Conservation (phyloP, 139 green algal species). For the Volvox africanus region DNA sequence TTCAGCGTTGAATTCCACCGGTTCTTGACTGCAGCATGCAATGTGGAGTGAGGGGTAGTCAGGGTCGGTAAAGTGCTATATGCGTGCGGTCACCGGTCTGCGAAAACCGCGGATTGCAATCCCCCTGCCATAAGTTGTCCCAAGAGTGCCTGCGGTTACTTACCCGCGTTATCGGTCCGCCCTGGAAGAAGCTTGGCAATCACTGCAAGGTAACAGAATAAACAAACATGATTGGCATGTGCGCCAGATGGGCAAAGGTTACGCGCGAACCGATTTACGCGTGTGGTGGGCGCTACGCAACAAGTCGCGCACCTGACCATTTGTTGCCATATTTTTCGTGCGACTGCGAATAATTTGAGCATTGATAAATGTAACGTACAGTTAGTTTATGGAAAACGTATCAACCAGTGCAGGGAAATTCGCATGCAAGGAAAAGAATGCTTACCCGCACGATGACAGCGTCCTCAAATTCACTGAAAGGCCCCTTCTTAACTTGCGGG, state of each 20-base stretch:
- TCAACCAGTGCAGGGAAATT: no score
- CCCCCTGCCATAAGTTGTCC: no score
- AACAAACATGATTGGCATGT: no score
- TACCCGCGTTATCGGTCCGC: slow-evolving; percentile 68
- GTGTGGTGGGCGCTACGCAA: no score
- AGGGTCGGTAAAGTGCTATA: not conserved
- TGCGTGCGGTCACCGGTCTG: not conserved
- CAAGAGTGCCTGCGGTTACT: slow-evolving; percentile 11
- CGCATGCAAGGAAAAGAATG: no score
- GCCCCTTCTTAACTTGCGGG: slow-evolving; percentile 80
- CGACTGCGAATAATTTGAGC: slow-evolving; percentile 42
- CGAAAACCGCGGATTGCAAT: not conserved
- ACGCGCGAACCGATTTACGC: no score
- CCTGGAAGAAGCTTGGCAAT: slow-evolving; percentile 75
- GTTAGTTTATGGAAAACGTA: not conserved
- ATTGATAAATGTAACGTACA: not conserved
- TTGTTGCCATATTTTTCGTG: slow-evolving; percentile 67
- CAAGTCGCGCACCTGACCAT: slow-evolving; percentile 52
- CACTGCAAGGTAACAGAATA: slow-evolving; percentile 18
- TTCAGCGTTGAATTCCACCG: slow-evolving; percentile 56
- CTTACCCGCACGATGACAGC: slow-evolving; percentile 75
- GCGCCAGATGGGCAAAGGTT: no score
- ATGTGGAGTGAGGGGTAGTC: not conserved
- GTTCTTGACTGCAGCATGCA: slow-evolving; percentile 47
- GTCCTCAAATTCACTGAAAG: slow-evolving; percentile 84